Percentiles rank a stretch among this genome's conserved stretches.
Conservation (phyloP, 805 yeast species). For the Ogataea nonfermentans region DNA sequence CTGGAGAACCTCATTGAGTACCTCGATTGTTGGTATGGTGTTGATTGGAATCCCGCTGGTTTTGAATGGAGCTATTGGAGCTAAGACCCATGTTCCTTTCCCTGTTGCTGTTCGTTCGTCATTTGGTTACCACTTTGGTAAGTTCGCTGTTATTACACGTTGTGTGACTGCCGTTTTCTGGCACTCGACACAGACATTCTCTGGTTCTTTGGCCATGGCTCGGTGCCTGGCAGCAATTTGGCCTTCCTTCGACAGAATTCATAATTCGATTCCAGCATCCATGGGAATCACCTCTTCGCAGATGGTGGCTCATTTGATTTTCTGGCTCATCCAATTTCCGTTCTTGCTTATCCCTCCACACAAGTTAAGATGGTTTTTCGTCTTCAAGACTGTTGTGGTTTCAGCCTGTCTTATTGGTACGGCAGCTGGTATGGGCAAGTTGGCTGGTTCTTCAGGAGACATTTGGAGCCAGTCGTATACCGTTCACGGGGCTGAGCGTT, state of each 20-base stretch:
- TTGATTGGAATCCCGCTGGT: conserved; percentile 22
- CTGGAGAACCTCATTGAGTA: conserved; percentile 21
- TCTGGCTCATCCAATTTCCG: conserved; percentile 34
- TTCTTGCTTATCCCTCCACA: conserved; percentile 33
- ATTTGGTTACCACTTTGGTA: conserved; percentile 34
- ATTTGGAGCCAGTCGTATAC: conserved; percentile 22
- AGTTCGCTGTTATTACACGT: conserved; percentile 33
- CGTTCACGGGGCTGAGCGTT: conserved; percentile 25
- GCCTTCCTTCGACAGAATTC: conserved; percentile 27
- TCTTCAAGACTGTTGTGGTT: conserved; percentile 32
- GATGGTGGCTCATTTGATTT: conserved; percentile 35
- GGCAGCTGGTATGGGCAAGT: conserved; percentile 35
- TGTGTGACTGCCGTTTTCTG: conserved; percentile 33
- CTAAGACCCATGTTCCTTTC: conserved; percentile 36
- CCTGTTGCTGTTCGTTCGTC: conserved; percentile 35
- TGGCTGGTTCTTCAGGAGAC: conserved; percentile 29
- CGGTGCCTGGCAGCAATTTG: conserved; percentile 30
- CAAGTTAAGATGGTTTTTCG: conserved; percentile 36
- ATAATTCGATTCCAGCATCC: conserved; percentile 29
- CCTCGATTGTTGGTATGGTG: conserved; percentile 23
- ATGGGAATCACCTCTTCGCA: conserved; percentile 29
- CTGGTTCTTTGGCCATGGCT: conserved; percentile 31
- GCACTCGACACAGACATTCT: conserved; percentile 29
- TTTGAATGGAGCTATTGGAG: conserved; percentile 34
- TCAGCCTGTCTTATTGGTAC: conserved; percentile 29